Conservation (phyloP, 225 moss, liverwort and hornwort genomes). For the Marchantia polymorpha region DNA sequence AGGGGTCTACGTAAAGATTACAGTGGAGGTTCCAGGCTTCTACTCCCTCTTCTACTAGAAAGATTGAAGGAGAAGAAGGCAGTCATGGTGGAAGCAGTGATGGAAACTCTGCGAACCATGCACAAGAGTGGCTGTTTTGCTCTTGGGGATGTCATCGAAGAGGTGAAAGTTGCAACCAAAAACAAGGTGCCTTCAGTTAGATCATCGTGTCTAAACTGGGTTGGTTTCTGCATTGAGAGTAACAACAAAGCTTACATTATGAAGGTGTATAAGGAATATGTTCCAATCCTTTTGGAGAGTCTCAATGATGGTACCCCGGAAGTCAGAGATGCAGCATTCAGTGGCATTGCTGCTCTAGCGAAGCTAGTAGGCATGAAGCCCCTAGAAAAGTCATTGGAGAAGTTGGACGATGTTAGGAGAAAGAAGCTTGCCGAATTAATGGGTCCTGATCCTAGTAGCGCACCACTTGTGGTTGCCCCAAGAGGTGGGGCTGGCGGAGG, state of each 20-base stretch:
- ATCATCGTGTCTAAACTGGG: conserved; percentile 82
- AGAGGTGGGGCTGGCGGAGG: conserved; percentile 9
- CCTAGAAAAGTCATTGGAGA: conserved; percentile 86
- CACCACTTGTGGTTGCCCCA: conserved; percentile 9
- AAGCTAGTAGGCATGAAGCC: conserved; percentile 94
- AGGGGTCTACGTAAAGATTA: conserved; percentile 91
- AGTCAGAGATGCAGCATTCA: conserved; percentile 90
- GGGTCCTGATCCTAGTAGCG: conserved; percentile 33
- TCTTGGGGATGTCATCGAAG: conserved; percentile 82
- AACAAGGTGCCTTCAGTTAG: conserved; percentile 94
- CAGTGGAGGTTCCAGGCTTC: conserved; percentile 67
- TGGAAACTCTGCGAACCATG: conserved; percentile 71
- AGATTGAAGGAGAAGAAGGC: conserved; percentile 93
- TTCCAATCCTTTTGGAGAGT: conserved; percentile 78
- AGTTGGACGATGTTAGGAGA: conserved; percentile 86
- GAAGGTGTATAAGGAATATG: conserved; percentile 91
- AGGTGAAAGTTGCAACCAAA: conserved; percentile 84
- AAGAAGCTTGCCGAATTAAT: conserved; percentile 90
- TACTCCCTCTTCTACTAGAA: conserved; percentile 81
- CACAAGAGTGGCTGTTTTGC: conserved; percentile 79
- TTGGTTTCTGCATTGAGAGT: conserved; percentile 77
- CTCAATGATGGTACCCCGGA: conserved; percentile 91
- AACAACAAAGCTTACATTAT: conserved; percentile 72
- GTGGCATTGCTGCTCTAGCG: conserved; percentile 80
- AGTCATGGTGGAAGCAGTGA: conserved; percentile 90